Percentiles rank a stretch among this genome's conserved stretches.
Conservation (phyloP, 345 rosid species). For the Chamaenerion angustifolium region DNA sequence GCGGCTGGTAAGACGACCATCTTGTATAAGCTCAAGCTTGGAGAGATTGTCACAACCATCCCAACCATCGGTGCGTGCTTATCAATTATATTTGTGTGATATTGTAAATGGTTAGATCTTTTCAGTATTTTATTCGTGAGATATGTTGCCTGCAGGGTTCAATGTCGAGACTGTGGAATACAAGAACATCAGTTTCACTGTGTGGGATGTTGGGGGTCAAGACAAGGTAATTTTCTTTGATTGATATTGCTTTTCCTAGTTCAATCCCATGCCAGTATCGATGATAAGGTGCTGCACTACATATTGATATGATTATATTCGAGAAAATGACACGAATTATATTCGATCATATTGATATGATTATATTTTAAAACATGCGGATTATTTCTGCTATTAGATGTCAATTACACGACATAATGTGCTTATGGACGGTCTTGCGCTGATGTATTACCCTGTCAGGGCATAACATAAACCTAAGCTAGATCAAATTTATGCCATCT, state of each 20-base stretch:
- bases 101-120: neutral
- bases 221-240: conserved; percentile 29
- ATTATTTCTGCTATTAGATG: no score
- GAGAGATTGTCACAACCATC: conserved; percentile 62
- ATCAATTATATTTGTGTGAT: neutral
- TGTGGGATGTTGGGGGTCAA: conserved; percentile 78
- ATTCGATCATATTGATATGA: no score
- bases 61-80: conserved; percentile 50
- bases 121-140: neutral
- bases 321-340: no score
- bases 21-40: conserved; percentile 56
- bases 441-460: conserved; percentile 12
- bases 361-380: no score
- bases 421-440: conserved; percentile 21
- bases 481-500: conserved; percentile 4
- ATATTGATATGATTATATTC: no score
- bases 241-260: no score
- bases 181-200: conserved; percentile 69
- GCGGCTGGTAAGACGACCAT: conserved; percentile 57
- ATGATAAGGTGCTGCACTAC: no score
- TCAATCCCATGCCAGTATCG: no score
- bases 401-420: neutral
- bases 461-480: conserved; percentile 43
- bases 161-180: conserved; percentile 71
- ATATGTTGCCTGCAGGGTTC: conserved; percentile 24